Conservation (phyloP, 345 rosid genomes). For the Linum trigynum region DNA sequence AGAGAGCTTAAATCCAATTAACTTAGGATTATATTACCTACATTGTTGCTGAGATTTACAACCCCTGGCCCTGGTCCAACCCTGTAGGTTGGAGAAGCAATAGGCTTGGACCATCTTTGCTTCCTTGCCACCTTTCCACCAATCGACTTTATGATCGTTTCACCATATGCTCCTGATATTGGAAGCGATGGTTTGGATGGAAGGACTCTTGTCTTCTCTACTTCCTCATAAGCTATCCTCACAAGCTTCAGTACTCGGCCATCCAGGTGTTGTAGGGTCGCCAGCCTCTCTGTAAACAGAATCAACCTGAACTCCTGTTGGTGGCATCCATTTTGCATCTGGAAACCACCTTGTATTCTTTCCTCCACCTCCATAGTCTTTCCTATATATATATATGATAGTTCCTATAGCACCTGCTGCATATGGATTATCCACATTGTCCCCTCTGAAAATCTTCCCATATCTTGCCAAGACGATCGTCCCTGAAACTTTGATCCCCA, state of each 20-base stretch:
- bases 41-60: constrained; percentile 49
- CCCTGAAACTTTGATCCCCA: constrained; percentile 41
- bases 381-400: constrained; percentile 52
- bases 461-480: constrained; percentile 49
- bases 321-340: constrained; percentile 61
- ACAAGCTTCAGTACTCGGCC: constrained; percentile 61
- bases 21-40: constrained; percentile 17
- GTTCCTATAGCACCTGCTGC: constrained; percentile 61
- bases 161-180: constrained; percentile 57
- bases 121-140: constrained; percentile 55
- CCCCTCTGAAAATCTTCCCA: constrained; percentile 66
- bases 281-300: constrained; percentile 36
- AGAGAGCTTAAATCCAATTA: too few relatives aligned
- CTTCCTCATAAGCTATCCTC: constrained; percentile 56
- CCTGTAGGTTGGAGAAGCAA: constrained; percentile 41
- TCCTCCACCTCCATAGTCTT: constrained; percentile 14
- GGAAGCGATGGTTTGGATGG: constrained; percentile 71
- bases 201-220: constrained; percentile 37
- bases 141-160: constrained; percentile 42
- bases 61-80: constrained; percentile 77
- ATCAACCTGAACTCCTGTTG: constrained; percentile 80
- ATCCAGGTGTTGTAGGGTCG: constrained; percentile 29
- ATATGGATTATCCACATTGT: constrained; percentile 50
- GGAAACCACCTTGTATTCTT: constrained; percentile 46
- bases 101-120: constrained; percentile 38